Base-by-base conservation (phyloP, 495 filamentous ascomycete genomes). In the Aspergillus steynii region DNA sequence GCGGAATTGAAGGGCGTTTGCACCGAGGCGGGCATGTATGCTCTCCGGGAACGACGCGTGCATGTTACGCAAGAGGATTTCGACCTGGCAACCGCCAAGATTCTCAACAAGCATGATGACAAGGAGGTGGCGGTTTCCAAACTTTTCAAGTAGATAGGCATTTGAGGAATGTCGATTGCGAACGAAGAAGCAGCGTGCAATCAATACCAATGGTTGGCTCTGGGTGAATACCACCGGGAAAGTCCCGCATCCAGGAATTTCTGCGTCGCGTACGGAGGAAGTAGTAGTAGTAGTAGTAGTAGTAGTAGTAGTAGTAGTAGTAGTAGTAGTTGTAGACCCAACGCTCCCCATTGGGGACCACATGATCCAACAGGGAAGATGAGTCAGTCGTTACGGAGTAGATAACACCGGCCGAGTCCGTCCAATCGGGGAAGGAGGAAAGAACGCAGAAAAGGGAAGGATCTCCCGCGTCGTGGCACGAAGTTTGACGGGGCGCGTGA, bases 31-130 rank as follows among this genome's bases (percentile, higher is more conserved):
- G 93, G 93, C 64, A 99, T 99, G 95, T 99, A 92, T 71, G 95
- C 95, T 12, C 82, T 99, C 56, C 87, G 95, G 61, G 95, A 99
- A 77, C 82, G 95, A 71, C 86, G 95, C 64, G 95, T 98, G 58
- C 95, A 99, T 71, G 95, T 99, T 60, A 99, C 95, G 34, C 95
- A 99, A 75, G 95, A 99, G 77, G 95, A 99, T 80, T 99, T 99
- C 73, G 95, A 99, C 74, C 82, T 99, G 64, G 95, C 95, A 29
- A 98, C 96, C 4, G 95, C 95, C 69, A 99, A 99, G 90, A 94
- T 99, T 54, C 85, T 99, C 71, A 98, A 98, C 83, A 98, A 97
- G 83, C 95, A 99, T 72, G 95, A 99, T 68, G 95, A 99, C 74
- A 99, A 98, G 83, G 92, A 97, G 75, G 91, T 89, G 61, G 88